A percentile compares a stretch with the other conserved stretches of the same genome.
Conservation (phyloP, 2,329 filamentous ascomycete species). For the Aspergillus pseudoglaucus region DNA sequence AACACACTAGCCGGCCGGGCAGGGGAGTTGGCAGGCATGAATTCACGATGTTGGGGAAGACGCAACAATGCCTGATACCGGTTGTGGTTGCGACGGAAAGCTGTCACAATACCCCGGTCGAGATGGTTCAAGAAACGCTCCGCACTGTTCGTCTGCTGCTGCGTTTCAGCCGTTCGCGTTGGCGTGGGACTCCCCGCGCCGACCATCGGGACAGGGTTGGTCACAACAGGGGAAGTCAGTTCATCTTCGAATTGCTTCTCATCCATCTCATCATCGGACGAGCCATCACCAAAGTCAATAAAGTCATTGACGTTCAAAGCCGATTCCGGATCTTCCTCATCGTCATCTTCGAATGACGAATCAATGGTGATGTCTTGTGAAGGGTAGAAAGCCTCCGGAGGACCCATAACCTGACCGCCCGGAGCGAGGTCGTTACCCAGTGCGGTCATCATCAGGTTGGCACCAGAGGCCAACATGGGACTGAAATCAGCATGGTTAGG, state of each 20-base stretch:
- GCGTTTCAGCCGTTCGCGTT: constrained; percentile 24
- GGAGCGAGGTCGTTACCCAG: constrained; percentile 49
- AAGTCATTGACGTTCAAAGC: constrained; percentile 64
- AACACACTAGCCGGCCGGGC: constrained; percentile 39
- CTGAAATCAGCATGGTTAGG: constrained; percentile 32
- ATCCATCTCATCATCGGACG: constrained; percentile 56
- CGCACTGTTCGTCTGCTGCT: constrained; percentile 25
- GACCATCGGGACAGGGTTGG: background rate
- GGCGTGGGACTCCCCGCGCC: constrained; percentile 29
- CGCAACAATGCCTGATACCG: constrained; percentile 45
- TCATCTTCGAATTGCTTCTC: constrained; percentile 45
- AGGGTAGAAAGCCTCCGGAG: constrained; percentile 69
- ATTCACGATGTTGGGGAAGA: constrained; percentile 40
- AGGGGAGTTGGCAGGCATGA: constrained; percentile 40
- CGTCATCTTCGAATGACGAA: constrained; percentile 53
- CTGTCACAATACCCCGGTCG: constrained; percentile 65
- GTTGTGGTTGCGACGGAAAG: constrained; percentile 61
- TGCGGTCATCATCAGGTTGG: constrained; percentile 72
- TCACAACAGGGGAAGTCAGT: constrained; percentile 38
- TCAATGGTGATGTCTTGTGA: constrained; percentile 53
- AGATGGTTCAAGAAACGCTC: constrained; percentile 60
- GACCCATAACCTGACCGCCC: constrained; percentile 60
- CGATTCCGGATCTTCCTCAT: constrained; percentile 59
- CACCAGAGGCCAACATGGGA: constrained; percentile 60
- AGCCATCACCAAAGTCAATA: constrained; percentile 58